Base-by-base conservation (phyloP, 2,329 filamentous ascomycete species). In the Pseudogymnoascus sp. region DNA sequence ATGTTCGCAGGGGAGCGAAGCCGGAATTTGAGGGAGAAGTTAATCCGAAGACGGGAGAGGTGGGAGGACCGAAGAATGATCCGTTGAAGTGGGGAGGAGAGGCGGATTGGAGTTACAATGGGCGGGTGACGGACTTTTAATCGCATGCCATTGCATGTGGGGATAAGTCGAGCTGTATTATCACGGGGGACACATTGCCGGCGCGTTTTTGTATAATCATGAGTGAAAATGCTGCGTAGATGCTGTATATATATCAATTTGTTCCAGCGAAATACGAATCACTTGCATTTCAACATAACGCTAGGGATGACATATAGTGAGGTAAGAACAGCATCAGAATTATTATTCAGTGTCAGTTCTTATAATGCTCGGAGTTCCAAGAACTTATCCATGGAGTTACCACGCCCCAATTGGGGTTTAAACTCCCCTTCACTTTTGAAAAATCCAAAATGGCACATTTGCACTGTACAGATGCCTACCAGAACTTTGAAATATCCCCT, bases 61-160 rank as follows among this genome's bases (percentile, higher is more conserved):
- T 97, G 9, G 94, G 94, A 5, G 94, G 94, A 1, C 94, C 94
- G 5, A 99, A 97, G 85, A 97, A 96, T 71, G 93, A 99, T 75
- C 94, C 94, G 59, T 71, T 97, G 71, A 78, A 92, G 68, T 97
- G 93, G 93, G 91, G 91, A 0, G 87, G 90, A 1, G 86, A 89
- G 72, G 70, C 69, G 0, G 84, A 87, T 69, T 99, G 92, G 88
- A 97, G 91, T 73, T 99, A 90, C 74, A 97, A 97, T 74, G 94
- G 94, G 53, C 80, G 93, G 65, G 92, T 95, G 60, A 97, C 93
- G 22, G 94, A 99, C 75, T 99, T 99, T 64, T 85, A 61, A 30
- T 7, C 9, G 15, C 18, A n/a, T 14, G n/a, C 20, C 30, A 6
- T 35, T 36, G 25, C 28, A 36, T 58, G 3, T 28, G 20, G 28